These are phyloP conservation scores for Cinchona pubescens DNA, from an alignment of 257 asterid genomes.

Conservation along the genomic window DNA sequence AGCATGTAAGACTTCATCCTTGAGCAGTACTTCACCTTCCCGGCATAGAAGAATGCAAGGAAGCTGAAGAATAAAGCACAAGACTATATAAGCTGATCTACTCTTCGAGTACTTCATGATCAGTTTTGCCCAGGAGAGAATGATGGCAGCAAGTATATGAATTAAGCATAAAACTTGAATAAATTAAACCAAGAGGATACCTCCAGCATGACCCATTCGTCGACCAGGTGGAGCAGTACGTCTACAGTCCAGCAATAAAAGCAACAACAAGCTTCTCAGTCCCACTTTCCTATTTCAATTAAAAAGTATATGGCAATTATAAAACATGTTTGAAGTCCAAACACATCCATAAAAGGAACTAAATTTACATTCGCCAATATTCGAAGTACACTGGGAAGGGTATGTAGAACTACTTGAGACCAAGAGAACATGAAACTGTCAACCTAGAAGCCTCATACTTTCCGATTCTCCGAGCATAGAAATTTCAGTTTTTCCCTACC, in stretches of 20 bases:
- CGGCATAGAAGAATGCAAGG: neutral
- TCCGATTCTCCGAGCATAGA: neutral
- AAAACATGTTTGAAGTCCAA: neutral
- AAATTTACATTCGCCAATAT: neutral
- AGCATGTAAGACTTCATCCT: neutral
- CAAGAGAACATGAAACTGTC: neutral
- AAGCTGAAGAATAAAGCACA: conserved; percentile 5
- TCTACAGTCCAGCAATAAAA: conserved; percentile 98
- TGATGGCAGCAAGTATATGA: conserved; percentile 5
- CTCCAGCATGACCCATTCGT: conserved; percentile 99
- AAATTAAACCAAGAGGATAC: conserved; percentile 29
- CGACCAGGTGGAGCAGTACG: conserved; percentile 99
- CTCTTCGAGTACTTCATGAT: neutral
- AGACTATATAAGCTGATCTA: neutral
- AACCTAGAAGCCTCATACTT: neutral
- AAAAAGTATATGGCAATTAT: neutral
- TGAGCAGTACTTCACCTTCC: neutral
- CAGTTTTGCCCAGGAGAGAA: neutral
- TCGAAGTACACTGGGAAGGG: neutral
- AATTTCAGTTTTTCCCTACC: neutral
- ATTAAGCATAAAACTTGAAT: neutral
- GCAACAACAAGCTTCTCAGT: conserved; percentile 89
- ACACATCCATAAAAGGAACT: neutral
- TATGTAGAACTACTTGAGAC: neutral
- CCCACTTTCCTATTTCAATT: conserved; percentile 71